phyloP scores from a whole-genome alignment of 495 filamentous ascomycete species.

The Aspergillus nidulans region DNA sequence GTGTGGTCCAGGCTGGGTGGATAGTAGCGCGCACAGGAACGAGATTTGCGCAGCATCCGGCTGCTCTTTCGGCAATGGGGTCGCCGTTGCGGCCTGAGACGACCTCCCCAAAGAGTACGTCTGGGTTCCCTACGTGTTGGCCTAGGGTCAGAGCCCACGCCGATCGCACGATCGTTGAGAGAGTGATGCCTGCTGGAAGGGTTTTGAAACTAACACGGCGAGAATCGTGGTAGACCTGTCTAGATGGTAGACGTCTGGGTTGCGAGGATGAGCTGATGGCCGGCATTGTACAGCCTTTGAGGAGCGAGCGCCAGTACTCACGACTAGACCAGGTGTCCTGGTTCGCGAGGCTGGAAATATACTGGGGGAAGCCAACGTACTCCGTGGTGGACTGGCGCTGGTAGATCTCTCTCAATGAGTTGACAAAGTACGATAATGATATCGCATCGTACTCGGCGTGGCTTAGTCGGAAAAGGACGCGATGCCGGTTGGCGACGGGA shows the following conservation, averaged over 20 bases:
- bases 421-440: constrained; percentile 49
- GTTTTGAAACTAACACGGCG: neutral
- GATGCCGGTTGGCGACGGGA: constrained; percentile 25
- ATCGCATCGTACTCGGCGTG: constrained; percentile 63
- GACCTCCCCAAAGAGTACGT: constrained; percentile 39
- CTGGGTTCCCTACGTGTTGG: constrained; percentile 26
- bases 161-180: constrained; percentile 47
- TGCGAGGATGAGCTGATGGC: neutral
- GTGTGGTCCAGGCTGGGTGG: neutral
- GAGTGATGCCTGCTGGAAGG: constrained; percentile 25
- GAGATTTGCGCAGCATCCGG: constrained; percentile 8
- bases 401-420: constrained; percentile 38
- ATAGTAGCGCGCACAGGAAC: constrained; percentile 6
- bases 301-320: constrained; percentile 11
- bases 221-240: constrained; percentile 5
- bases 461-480: constrained; percentile 51
- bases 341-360: constrained; percentile 21
- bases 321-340: constrained; percentile 1
- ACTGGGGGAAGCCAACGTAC: constrained; percentile 43
- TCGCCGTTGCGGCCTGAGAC: constrained; percentile 33
- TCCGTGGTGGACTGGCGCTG: constrained; percentile 21
- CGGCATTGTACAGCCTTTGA: constrained; percentile 12
- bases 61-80: constrained; percentile 16
- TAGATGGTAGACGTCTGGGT: neutral
- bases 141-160: constrained; percentile 49